Base-by-base conservation (phyloP, 441 rosid genomes). In the Euphorbia celastroides region DNA sequence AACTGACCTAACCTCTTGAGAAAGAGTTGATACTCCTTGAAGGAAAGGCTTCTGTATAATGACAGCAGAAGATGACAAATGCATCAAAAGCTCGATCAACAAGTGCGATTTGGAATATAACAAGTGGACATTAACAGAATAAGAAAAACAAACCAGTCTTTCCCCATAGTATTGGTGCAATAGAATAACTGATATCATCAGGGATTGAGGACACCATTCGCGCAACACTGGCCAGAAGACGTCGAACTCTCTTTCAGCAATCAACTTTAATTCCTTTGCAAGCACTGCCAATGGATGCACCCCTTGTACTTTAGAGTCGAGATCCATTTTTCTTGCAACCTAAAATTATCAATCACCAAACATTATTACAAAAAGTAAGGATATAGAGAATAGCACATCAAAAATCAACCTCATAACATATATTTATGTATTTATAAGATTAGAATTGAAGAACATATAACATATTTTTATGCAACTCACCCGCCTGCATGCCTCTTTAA, bases 101-200 rank as follows among this genome's bases (percentile, higher is more conserved):
- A 38, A 54, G 67, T 58, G 71, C 60, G 60, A 68, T 44, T 27
- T 26, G 61, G 48, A 70, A 52, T 7, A 74, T 34, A 64, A 6
- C 27, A n/a, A 65, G 62, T 69, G 1, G 13, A 58, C 54, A 48
- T 60, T 20, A 36, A 57, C 27, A 34, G 25, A 64, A 68, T 6
- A 72, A 57, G 34, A 57, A 46, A 62, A 68, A 76, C 95, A 70
- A 74, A 95, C 99, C 99, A 95, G 86, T 85, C 83, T 88, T 86
- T 86, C 88, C 81, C 97, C 95, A 76, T 83, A 95, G 76, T 81
- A 85, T 60, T 84, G 86, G 77, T 95, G 96, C 80, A 95, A 77
- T 65, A 78, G 63, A 72, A 79, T 78, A 67, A 84, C 79, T 31
- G 95, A 83, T 42, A 84, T 79, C 78, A 75, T 80, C 79, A 90